A percentile compares a stretch with the other conserved stretches of the same genome.
These are phyloP conservation scores for Aeschynomene evenia DNA, from an alignment of 306 rosid genomes.

Conservation along the genomic window DNA sequence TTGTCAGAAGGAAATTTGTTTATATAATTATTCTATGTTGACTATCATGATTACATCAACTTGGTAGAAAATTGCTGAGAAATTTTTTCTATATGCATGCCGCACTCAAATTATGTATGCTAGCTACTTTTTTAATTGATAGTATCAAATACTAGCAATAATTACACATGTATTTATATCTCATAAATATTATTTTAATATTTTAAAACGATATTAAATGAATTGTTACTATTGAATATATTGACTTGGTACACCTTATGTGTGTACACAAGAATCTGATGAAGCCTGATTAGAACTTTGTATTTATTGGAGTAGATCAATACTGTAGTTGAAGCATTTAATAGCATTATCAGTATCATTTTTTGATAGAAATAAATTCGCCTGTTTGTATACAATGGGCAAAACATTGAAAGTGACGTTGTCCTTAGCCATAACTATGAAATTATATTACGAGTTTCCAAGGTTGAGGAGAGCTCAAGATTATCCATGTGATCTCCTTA, in stretches of 20 bases:
- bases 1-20: neutral
- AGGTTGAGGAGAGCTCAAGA: neutral
- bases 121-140: neutral
- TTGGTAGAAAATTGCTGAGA: neutral
- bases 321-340: neutral
- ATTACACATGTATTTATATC: neutral
- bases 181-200: too few relatives aligned
- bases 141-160: too few relatives aligned
- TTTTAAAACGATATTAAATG: too few relatives aligned
- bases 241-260: neutral
- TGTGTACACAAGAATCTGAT: neutral
- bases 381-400: neutral
- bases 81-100: neutral
- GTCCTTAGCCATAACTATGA: neutral
- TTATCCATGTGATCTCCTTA: neutral
- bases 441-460: neutral
- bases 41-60: neutral
- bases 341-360: neutral
- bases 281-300: neutral
- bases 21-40: neutral
- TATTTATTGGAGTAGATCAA: too few relatives aligned
- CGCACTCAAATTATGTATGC: neutral
- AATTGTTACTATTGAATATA: too few relatives aligned
- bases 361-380: neutral
- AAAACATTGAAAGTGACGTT: neutral